These are phyloP conservation scores for Dictyostelium firmibasis DNA, from an alignment of 78 protist genomes.

Conservation along the genomic window DNA sequence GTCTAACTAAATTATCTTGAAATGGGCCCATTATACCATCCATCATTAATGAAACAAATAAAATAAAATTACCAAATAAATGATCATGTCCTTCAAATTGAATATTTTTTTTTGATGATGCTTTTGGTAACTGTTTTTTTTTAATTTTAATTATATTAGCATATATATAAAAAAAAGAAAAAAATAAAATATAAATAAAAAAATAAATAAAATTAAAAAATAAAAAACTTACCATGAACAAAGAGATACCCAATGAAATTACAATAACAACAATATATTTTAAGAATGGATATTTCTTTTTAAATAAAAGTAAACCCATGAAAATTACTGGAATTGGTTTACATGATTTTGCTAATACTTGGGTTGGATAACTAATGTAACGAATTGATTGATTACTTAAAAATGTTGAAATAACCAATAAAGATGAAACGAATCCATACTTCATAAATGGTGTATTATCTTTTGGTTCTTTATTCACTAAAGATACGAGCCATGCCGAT, in stretches of 20 bases:
- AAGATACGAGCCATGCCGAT: slow-evolving; percentile 10
- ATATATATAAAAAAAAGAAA: not conserved
- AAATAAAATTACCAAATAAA: slow-evolving; percentile 18
- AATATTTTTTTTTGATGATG: not conserved
- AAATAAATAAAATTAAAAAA: not conserved
- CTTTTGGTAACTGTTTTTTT: not conserved
- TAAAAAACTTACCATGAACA: slow-evolving; percentile 39
- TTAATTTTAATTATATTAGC: not conserved
- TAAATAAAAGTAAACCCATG: slow-evolving; percentile 59
- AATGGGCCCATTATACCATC: slow-evolving; percentile 74
- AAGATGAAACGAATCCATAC: slow-evolving; percentile 19
- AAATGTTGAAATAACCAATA: slow-evolving; percentile 50
- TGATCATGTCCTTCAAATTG: slow-evolving; percentile 1
- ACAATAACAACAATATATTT: slow-evolving; percentile 36
- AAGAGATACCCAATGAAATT: slow-evolving; percentile 45
- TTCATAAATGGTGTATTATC: slow-evolving; percentile 43
- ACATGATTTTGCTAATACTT: slow-evolving; percentile 70
- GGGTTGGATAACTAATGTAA: slow-evolving; percentile 71
- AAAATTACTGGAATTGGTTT: slow-evolving; percentile 71
- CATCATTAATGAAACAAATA: slow-evolving; percentile 39
- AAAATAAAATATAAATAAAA: not conserved
- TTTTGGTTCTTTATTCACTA: not conserved
- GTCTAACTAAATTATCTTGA: slow-evolving; percentile 57
- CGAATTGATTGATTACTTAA: slow-evolving; percentile 41
- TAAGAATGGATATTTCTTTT: not conserved